Percentiles rank a stretch among this genome's conserved stretches.
Evolutionary conservation across 2,329 filamentous ascomycete species (phyloP).

Genomic region (Anthostomella pinea): DNA sequence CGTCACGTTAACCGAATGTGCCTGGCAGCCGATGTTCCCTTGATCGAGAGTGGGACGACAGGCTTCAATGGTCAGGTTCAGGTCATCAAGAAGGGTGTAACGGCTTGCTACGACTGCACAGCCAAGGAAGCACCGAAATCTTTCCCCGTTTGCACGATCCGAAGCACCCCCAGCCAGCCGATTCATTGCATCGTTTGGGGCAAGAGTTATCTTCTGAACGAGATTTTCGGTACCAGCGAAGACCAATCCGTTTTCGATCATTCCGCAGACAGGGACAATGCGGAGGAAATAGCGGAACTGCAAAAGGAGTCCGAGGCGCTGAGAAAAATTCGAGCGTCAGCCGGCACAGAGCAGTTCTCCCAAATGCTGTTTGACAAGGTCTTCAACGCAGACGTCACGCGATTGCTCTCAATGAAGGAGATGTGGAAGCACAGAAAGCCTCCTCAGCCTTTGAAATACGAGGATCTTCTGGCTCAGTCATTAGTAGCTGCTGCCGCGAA

Average conservation of each 20-base stretch:
- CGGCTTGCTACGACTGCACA: constrained; percentile 95
- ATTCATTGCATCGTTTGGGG: constrained; percentile 99
- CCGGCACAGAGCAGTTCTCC: constrained; percentile 75
- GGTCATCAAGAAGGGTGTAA: constrained; percentile 87
- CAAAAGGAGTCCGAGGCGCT: constrained; percentile 80
- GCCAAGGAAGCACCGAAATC: constrained; percentile 87
- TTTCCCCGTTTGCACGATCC: constrained; percentile 94
- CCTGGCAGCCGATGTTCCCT: constrained; percentile 79
- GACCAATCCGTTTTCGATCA: constrained; percentile 80
- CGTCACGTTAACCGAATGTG: constrained; percentile 98
- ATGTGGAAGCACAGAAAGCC: constrained; percentile 89
- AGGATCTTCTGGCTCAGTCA: constrained; percentile 54
- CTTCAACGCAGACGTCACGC: constrained; percentile 78
- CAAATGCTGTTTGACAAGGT: constrained; percentile 89
- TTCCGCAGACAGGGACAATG: constrained; percentile 77
- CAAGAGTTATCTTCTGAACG: constrained; percentile 93
- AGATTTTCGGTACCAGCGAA: constrained; percentile 90
- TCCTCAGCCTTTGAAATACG: constrained; percentile 71
- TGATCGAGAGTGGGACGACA: constrained; percentile 95
- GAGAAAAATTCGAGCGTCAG: constrained; percentile 75
- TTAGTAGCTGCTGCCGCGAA: constrained; percentile 46
- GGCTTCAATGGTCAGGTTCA: constrained; percentile 98
- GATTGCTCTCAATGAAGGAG: constrained; percentile 82
- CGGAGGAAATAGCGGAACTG: constrained; percentile 83
- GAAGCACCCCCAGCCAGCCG: constrained; percentile 91